phyloP scores from a whole-genome alignment of 805 yeast species.

The Starmerella apis region DNA sequence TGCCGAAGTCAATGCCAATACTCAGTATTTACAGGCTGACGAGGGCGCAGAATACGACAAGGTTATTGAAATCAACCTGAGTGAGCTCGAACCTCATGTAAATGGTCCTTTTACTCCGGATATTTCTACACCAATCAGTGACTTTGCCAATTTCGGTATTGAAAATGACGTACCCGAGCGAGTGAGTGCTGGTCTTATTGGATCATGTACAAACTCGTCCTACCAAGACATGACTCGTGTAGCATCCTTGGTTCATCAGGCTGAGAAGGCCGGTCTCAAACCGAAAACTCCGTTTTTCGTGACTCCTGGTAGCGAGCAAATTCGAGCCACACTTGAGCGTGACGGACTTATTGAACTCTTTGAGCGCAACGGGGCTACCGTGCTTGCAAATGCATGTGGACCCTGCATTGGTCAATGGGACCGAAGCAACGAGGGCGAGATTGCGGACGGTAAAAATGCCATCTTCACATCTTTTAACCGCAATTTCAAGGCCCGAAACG shows the following conservation, averaged over 20 bases:
- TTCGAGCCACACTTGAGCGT: conserved; percentile 91
- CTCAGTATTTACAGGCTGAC: conserved; percentile 68
- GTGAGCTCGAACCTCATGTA: conserved; percentile 81
- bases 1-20: conserved; percentile 43
- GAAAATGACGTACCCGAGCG: conserved; percentile 75
- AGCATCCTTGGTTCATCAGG: conserved; percentile 79
- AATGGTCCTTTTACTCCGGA: conserved; percentile 99
- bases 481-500: conserved; percentile 95
- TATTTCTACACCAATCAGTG: conserved; percentile 82
- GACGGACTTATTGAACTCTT: conserved; percentile 81
- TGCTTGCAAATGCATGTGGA: conserved; percentile 96
- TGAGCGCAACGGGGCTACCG: conserved; percentile 79
- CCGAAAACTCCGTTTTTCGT: conserved; percentile 88
- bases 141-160: conserved; percentile 60
- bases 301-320: conserved; percentile 97
- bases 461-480: conserved; percentile 96
- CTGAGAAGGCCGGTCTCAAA: conserved; percentile 72
- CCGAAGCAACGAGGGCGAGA: conserved; percentile 47
- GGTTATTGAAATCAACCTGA: conserved; percentile 78
- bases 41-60: conserved; percentile 84
- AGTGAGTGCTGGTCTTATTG: conserved; percentile 88
- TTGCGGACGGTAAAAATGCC: conserved; percentile 52
- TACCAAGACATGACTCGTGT: conserved; percentile 98
- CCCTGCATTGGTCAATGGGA: conserved; percentile 99
- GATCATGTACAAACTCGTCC: conserved; percentile 97